Base-by-base conservation (phyloP, 345 rosid genomes). In the Dipteronia dyeriana region DNA sequence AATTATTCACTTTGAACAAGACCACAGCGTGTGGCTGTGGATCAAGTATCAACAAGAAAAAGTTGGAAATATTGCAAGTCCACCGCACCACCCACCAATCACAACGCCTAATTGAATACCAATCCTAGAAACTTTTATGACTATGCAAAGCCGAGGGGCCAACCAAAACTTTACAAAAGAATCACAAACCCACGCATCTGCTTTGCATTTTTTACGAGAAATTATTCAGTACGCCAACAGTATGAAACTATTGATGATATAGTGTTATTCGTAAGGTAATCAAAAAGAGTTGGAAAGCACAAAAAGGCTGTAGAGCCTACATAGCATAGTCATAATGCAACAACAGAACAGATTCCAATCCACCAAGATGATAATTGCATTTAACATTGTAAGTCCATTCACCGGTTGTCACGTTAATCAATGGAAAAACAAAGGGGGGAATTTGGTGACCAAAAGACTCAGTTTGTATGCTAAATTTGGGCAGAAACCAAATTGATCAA, bases 81-180 rank as follows among this genome's bases (percentile, higher is more conserved):
- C 75, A n/a, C 7, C 3, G 70, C 20, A 34, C 71, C 63, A 34
- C 20, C 77, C 69, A 47, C 76, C 65, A 65, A 53, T 53, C n/a
- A 23, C 39, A 76, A 43, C 13, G 51, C 47, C 4, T 4, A 43
- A 63, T 73, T 25, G 67, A 54, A 19, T 12, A 70, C 62, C 61
- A 53, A 19, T 54, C 47, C 51, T 56, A 56, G 29, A n/a, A 10
- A 38, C 23, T 5, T 43, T 68, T 29, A 5, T 12, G 47, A n/a
- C 2, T 16, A 66, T 66, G 25, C 26, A 67, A 1, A 25, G 51
- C 9, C 16, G 56, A 22, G 51, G 73, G 20, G 14, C 57, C 76
- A 43, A 43, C 25, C 14, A 12, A 25, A 43, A 47, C 12, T 63
- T 47, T 12, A 19, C 1, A 74, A 63, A 74, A 47, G 26, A 74